Percentiles rank a stretch among this genome's conserved stretches.
Conservation (phyloP, 192 early-diverging fungal genomes). For the Coemansia sp. region DNA sequence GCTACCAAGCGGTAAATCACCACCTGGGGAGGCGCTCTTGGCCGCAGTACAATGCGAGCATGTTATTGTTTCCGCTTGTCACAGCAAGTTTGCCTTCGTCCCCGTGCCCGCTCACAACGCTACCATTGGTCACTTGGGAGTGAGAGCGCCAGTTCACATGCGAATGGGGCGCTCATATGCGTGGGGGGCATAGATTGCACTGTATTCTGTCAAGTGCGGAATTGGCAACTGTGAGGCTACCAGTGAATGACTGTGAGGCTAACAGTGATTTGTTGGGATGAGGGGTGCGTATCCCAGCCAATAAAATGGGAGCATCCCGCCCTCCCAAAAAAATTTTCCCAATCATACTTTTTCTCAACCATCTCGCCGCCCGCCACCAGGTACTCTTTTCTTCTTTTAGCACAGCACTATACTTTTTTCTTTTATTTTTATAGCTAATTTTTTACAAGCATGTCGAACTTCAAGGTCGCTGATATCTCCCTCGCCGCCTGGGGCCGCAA, state of each 20-base stretch:
- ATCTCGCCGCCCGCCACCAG: neutral
- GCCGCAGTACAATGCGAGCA: neutral
- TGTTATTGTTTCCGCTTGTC: neutral
- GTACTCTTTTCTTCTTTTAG: slow-evolving; percentile 9
- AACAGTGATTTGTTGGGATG: neutral
- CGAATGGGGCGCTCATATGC: neutral
- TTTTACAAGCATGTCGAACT: slow-evolving; percentile 33
- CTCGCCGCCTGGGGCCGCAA: slow-evolving; percentile 97
- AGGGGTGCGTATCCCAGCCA: neutral
- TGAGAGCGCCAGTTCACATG: neutral
- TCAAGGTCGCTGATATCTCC: slow-evolving; percentile 82
- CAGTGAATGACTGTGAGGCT: neutral
- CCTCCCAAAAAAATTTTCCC: slow-evolving; percentile 7
- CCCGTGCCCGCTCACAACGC: neutral
- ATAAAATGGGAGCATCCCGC: neutral
- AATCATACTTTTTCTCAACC: neutral
- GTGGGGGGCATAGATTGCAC: neutral
- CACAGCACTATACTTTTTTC: slow-evolving; percentile 5
- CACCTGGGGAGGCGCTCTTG: neutral
- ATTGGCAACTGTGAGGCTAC: neutral
- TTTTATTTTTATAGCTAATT: slow-evolving; percentile 6
- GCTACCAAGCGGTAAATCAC: neutral
- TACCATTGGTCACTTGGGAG: neutral
- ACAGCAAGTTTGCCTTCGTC: neutral
- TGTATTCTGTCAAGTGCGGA: neutral